phyloP scores from a whole-genome alignment of 805 yeast species.

The Candida jianshihensis region DNA sequence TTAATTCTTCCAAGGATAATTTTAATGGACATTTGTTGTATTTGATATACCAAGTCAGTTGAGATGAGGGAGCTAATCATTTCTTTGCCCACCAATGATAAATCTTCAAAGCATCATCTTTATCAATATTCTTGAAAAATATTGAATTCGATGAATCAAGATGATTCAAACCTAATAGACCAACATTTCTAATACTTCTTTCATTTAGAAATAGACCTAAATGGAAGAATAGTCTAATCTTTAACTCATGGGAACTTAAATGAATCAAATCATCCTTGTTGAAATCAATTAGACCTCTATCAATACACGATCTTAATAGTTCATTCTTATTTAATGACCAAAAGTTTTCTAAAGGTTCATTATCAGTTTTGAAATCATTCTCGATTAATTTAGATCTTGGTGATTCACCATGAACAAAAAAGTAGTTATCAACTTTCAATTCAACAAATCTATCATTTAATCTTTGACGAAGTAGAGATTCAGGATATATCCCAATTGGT shows the following conservation, averaged over 20 bases:
- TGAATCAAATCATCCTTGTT: slow-evolving; percentile 24
- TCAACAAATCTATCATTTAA: slow-evolving; percentile 35
- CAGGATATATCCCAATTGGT: slow-evolving; percentile 34
- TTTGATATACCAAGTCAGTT: neutral
- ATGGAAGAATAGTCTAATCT: slow-evolving; percentile 33
- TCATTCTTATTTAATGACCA: slow-evolving; percentile 45
- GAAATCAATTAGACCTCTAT: slow-evolving; percentile 45
- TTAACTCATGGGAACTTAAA: slow-evolving; percentile 28
- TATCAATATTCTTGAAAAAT: slow-evolving; percentile 6
- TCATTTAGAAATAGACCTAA: slow-evolving; percentile 33
- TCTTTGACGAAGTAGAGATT: slow-evolving; percentile 28
- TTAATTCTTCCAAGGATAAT: too few relatives aligned
- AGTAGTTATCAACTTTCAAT: slow-evolving; percentile 46
- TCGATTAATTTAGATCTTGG: neutral
- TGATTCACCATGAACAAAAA: slow-evolving; percentile 18
- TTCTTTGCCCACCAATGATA: slow-evolving; percentile 12
- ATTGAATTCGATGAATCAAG: slow-evolving; percentile 5
- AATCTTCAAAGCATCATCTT: slow-evolving; percentile 7
- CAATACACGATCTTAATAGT: slow-evolving; percentile 44
- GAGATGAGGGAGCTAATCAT: neutral
- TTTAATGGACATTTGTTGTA: neutral
- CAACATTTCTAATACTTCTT: slow-evolving; percentile 21
- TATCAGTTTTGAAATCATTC: slow-evolving; percentile 20
- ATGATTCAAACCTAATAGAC: slow-evolving; percentile 27
- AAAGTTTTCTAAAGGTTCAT: slow-evolving; percentile 18